A percentile compares a stretch with the other conserved stretches of the same genome.
Evolutionary conservation across 306 rosid genomes (phyloP).

Genomic region (Dalbergia oliveri): DNA sequence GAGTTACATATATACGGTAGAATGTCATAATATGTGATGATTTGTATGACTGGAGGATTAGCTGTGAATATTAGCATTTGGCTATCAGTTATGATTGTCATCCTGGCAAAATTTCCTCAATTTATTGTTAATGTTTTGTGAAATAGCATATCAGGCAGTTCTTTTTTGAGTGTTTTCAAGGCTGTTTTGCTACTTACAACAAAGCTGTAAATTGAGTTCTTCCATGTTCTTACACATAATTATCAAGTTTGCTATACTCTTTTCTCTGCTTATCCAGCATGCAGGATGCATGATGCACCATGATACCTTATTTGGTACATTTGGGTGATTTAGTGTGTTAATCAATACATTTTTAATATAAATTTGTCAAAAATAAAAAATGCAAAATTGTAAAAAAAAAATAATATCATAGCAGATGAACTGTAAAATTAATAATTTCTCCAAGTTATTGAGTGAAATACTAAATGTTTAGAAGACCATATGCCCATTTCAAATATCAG

Average conservation of each 20-base stretch:
- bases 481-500: too few species aligned
- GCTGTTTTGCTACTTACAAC: constrained; percentile 13
- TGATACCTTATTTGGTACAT: background rate
- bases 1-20: background rate
- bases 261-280: too few species aligned
- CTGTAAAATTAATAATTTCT: too few species aligned
- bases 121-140: constrained; percentile 30
- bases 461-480: too few species aligned
- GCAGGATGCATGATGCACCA: too few species aligned
- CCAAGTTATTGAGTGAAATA: too few species aligned
- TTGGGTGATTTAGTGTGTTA: too few species aligned
- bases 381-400: too few species aligned
- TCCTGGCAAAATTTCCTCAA: background rate
- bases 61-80: background rate
- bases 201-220: constrained; percentile 22
- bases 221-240: background rate
- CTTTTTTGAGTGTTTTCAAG: constrained; percentile 1
- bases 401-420: too few species aligned
- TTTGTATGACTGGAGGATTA: background rate
- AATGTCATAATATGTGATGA: constrained; percentile 3
- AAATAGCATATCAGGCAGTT: background rate
- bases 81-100: constrained; percentile 8
- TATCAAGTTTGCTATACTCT: too few species aligned
- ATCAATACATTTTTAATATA: too few species aligned
- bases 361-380: too few species aligned